Evolutionary conservation across 768 basidiomycete genomes (phyloP), one percentile per base, ranked within the genome.

Genomic region (Clathrus columnatus): DNA sequence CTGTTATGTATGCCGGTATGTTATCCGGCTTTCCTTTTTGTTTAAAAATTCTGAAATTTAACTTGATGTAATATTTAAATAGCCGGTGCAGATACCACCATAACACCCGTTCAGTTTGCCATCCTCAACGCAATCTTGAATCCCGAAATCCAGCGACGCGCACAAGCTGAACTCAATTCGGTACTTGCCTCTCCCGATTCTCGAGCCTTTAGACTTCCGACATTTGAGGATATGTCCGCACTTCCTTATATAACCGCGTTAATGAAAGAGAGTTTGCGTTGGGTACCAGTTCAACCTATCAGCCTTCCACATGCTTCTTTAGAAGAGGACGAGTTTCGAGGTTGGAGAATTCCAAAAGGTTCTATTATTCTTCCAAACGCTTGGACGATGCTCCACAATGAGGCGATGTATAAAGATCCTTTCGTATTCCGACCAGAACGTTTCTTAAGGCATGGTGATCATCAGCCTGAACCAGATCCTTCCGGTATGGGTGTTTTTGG

Each of bases 321-420:
- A 8, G 46, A 47, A 14, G 46, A 47, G 52, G 67, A 66, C 51
- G 36, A 54, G 16, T 64, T 68, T 48, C 60, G 60, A 47, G 65
- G 60, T 10, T 47, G 26, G 21, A 47, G 46, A 47, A 47, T 47
- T 47, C 46, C 46, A 14, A 47, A 47, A 18, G 46, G 26, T 2
- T 3, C 21, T 28, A 18, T 47, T 28, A 47, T 47, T 18, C 26
- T 47, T 14, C 21, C 46, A 18, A 47, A 47, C 26, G 46, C 11
- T 23, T 47, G 46, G 46, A 28, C 46, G 46, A 47, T 47, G 46
- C 46, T 75, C 18, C 74, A 75, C 27, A 72, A 75, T 51, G 61
- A 62, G 17, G 59, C 59, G 10, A 57, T 62, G 30, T 76, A 77
- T 58, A 73, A 71, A 21, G 68, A 75, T n/a, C 70, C 74, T 17